phyloP scores from a whole-genome alignment of 2,329 filamentous ascomycete genomes.

The Colletotrichum limetticola region DNA sequence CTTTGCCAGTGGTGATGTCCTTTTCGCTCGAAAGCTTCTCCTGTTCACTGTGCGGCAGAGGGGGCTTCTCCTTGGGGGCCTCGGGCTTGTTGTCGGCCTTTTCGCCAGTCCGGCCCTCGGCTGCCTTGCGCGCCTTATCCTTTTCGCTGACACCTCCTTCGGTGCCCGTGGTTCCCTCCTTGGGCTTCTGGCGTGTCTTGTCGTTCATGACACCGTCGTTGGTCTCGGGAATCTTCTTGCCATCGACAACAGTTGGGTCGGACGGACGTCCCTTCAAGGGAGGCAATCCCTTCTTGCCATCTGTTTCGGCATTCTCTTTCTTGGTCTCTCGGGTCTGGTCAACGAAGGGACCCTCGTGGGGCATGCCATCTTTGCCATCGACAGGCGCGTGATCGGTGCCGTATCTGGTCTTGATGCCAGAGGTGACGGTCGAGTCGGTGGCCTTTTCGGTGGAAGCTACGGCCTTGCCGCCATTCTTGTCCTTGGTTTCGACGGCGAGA shows the following conservation, averaged over 20 bases:
- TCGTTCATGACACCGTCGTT: constrained; percentile 95
- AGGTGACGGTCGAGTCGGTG: constrained; percentile 38
- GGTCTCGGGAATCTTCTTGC: constrained; percentile 69
- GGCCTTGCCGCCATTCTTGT: constrained; percentile 39
- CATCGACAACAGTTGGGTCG: constrained; percentile 66
- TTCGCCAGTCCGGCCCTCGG: constrained; percentile 73
- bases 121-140: constrained; percentile 77
- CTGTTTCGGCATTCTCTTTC: constrained; percentile 45
- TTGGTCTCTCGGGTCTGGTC: constrained; percentile 48
- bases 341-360: constrained; percentile 86
- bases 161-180: constrained; percentile 87
- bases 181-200: constrained; percentile 77
- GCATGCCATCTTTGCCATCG: constrained; percentile 93
- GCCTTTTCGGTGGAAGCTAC: constrained; percentile 39
- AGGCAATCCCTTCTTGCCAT: constrained; percentile 52
- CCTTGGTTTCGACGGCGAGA: constrained; percentile 46
- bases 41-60: constrained; percentile 83
- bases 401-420: constrained; percentile 46
- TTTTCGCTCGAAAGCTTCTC: constrained; percentile 67
- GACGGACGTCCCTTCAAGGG: constrained; percentile 60
- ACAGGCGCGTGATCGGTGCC: constrained; percentile 83
- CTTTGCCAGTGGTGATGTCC: constrained; percentile 54
- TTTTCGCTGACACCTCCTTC: constrained; percentile 92
- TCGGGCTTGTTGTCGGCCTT: constrained; percentile 81
- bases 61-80: constrained; percentile 86